Evolutionary conservation across 768 basidiomycete species (phyloP), one percentile per base, ranked within the genome.

Genomic region (Lentinula boryana): DNA sequence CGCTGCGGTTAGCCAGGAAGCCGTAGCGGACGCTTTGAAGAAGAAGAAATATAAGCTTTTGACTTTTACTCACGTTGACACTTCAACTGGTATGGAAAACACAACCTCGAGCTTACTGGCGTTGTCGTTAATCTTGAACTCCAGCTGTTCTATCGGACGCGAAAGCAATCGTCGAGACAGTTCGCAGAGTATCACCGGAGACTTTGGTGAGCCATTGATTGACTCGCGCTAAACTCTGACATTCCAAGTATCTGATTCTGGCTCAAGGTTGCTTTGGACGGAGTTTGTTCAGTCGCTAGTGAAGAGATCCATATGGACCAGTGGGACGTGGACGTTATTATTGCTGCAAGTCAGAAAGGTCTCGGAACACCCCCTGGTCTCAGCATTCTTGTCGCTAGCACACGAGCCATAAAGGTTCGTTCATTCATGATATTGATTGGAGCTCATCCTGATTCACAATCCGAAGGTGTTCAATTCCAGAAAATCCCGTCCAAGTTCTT

Each of bases 21-120:
- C 84, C 31, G 73, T 95, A 40, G 86, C 87, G 65, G 71, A 78
- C 2, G 91, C 90, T 0, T 81, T 98, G 35, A 80, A 82, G 72
- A 75, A 80, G 62, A 91, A 91, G 73, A 86, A 85, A 67, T 97
- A 92, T 82, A 96, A 95, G 72, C 67, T 95, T 57, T 74, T 98
- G 65, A 93, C 94, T 5, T 84, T 99, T 68, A 98, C 97, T 1
- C 97, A 99, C 68, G 96, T 97, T 59, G 94, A 97, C 72, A 95
- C 93, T 7, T 94, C 89, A 4, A 93, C 91, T 49, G 86, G 87
- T 80, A 55, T 50, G 74, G 10, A 6, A 7, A 21, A 18, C 12
- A 8, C 38, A 18, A 16, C 44, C 27, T 16, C 16, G 8, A 27
- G 9, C 31, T 46, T 15, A 16, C 35, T 33, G 27, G 43, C 13